Base-by-base conservation (phyloP, 176 grass and related monocot genomes). In the Carex pumila region DNA sequence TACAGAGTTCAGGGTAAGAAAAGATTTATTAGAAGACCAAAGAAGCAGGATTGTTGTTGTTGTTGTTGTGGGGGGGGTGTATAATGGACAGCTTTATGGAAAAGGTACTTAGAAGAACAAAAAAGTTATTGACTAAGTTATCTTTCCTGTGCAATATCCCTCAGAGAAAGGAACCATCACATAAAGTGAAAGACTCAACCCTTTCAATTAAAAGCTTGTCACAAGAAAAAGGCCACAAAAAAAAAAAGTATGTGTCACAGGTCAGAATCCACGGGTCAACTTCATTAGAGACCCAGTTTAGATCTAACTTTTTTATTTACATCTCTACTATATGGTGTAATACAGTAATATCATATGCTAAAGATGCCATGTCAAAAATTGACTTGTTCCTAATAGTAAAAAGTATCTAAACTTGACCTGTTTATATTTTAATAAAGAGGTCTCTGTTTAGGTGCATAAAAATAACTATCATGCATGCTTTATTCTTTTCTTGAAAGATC, bases 41-140 rank as follows among this genome's bases (percentile, higher is more conserved):
- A 52, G 29, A 50, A 49, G 43, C 7, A 49, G 41, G n/a, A 73
- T 21, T 50, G 1, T 1, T 9, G 1, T 9, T 9, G 6, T 7
- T 10, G 2, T 11, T 18, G 43, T 1, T 8, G 37, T 1, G 22
- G 71, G 71, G 39, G 69, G 3, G n/a, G 9, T 0, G 12, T 12
- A 49, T 0, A 12, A 1, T 50, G 12, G 32, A 53, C 55, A 77
- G 50, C 52, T 52, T 78, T 78, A 9, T 78, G 29, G 52, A 78
- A 78, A 78, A 78, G 50, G 50, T 78, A 78, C 50, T 78, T 57
- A 4, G 14, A 57, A 31, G 52, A 57, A 78, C 10, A 78, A 52
- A 75, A 75, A 75, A 75, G 73, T 31, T 57, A 31, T 78, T 78
- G 50, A 77, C 73, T 49, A 78, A 56, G 52, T 55, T 57, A 12